A percentile compares a stretch with the other conserved stretches of the same genome.
Conservation (phyloP, 2,329 filamentous ascomycete genomes). For the Botrytis hyacinthi region DNA sequence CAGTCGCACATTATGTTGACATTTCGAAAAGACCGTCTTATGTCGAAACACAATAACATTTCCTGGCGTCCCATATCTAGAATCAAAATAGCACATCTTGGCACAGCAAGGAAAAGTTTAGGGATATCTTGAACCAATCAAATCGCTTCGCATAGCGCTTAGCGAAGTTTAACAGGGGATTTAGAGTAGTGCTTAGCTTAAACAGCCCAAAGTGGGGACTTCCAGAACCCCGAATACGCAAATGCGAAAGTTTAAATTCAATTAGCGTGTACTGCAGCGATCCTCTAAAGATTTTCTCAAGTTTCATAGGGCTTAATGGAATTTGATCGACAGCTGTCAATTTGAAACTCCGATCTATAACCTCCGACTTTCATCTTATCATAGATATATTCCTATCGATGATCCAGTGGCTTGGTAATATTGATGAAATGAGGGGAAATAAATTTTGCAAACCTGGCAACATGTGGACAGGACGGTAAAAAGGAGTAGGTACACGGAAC, state of each 20-base stretch:
- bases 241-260: conserved; percentile 10
- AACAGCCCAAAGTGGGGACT: not conserved
- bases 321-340: not conserved
- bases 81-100: not conserved
- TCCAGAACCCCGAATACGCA: not conserved
- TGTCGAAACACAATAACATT: not conserved
- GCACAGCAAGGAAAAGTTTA: not conserved
- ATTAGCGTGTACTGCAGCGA: not conserved
- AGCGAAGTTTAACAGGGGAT: not conserved
- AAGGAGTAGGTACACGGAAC: not conserved
- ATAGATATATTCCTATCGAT: not conserved
- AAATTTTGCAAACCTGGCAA: not conserved
- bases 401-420: not conserved
- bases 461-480: not conserved
- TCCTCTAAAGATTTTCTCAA: not conserved
- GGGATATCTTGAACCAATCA: not conserved
- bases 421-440: not conserved
- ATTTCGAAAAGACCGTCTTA: conserved; percentile 3
- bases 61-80: not conserved
- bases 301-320: conserved; percentile 3
- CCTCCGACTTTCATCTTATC: not conserved
- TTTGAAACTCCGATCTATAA: not conserved
- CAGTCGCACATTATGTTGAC: conserved; percentile 6
- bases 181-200: not conserved
- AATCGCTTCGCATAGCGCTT: not conserved